Base-by-base conservation (phyloP, 495 filamentous ascomycete genomes). In the Talaromyces borbonicus region DNA sequence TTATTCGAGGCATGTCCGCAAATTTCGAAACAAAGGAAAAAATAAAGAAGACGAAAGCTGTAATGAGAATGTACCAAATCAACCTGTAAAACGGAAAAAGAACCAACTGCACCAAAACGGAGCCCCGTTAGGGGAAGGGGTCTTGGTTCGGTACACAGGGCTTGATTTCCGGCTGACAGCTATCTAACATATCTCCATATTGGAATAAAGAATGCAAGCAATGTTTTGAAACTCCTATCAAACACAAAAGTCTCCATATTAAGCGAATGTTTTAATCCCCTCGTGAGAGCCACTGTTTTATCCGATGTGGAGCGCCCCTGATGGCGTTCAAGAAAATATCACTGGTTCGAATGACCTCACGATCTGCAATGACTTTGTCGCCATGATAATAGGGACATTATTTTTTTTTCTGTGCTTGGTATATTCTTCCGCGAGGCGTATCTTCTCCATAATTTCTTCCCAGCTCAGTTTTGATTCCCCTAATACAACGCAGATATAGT, bases 401-500 rank as follows among this genome's bases (percentile, higher is more conserved):
- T 32, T 32, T 32, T 32, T 32, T 32, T 11, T 32, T 32, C 30
- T 32, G 12, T 32, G 30, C 30, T 32, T n/a, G 15, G 30, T 32
- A 14, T 32, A 32, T 14, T 32, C 30, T 32, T 32, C 30, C 1
- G 30, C 30, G 30, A 32, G 15, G 30, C 15, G 30, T 32, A 32
- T 32, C 30, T 14, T 32, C 30, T 32, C 30, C 30, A 32, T 4
- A n/a, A 40, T 40, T 29, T 26, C 40, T 26, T 43, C 14, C 40
- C 40, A 43, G 22, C 27, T 25, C 18, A 43, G 11, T 16, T 27
- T 27, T 15, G 40, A 43, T 27, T 43, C 40, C 27, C 24, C 40
- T 26, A 43, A 26, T 16, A 24, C 40, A 43, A 22, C 29, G 23
- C 14, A 23, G 40, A 43, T 23, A 27, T 26, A 43, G 3, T 16